phyloP scores from a whole-genome alignment of 2,329 filamentous ascomycete species.

The Exophiala aquamarina region DNA sequence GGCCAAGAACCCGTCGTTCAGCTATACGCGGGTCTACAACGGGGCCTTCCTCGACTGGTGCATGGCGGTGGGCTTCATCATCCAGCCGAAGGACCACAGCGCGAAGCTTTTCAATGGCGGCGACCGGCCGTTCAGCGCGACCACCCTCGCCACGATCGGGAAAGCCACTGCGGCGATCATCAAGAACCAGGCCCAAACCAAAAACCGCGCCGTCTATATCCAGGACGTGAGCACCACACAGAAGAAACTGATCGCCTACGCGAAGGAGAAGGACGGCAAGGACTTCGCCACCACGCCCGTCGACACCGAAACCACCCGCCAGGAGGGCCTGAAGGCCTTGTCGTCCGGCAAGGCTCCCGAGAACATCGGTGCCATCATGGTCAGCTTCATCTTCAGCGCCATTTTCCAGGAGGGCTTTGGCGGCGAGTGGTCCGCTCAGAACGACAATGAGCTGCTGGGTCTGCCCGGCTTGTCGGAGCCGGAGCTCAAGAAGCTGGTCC shows the following conservation, averaged over 20 bases:
- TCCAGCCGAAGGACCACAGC: constrained; percentile 45
- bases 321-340: constrained; percentile 34
- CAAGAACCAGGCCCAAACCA: constrained; percentile 50
- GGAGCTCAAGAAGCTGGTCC: constrained; percentile 34
- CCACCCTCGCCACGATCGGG: constrained; percentile 49
- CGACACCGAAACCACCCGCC: constrained; percentile 11
- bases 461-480: constrained; percentile 34
- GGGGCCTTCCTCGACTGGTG: constrained; percentile 37
- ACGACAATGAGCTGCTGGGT: constrained; percentile 39
- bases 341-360: constrained; percentile 28
- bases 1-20: constrained; percentile 26
- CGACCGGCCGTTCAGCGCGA: constrained; percentile 48
- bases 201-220: constrained; percentile 52
- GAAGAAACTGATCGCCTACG: constrained; percentile 38
- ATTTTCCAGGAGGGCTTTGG: constrained; percentile 34
- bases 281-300: constrained; percentile 20
- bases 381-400: constrained; percentile 32
- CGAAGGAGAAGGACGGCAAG: constrained; percentile 33
- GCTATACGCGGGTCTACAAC: constrained; percentile 34
- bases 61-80: constrained; percentile 41
- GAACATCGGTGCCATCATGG: constrained; percentile 24
- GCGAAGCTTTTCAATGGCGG: constrained; percentile 53
- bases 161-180: constrained; percentile 52
- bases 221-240: constrained; percentile 48
- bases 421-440: background rate